phyloP scores from a whole-genome alignment of 73 alveolate genomes.

The Effrenium voratum region DNA sequence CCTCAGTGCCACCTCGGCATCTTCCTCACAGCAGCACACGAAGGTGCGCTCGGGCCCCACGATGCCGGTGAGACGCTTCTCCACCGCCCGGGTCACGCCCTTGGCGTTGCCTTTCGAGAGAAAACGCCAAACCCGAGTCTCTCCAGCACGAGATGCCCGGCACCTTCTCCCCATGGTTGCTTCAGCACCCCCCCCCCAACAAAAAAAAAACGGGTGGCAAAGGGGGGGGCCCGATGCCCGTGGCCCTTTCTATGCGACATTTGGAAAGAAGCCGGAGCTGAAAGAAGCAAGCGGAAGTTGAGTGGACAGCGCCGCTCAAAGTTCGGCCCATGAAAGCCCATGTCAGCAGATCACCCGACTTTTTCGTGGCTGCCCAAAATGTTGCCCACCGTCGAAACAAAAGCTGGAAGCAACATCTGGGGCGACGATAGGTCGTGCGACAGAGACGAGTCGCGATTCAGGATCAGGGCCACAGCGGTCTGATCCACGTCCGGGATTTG shows the following conservation, averaged over 20 bases:
- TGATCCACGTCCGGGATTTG: neutral
- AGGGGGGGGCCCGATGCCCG: neutral
- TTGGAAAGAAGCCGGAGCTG: neutral
- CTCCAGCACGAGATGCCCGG: neutral
- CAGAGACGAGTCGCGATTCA: conserved; percentile 60
- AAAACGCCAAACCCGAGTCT: neutral
- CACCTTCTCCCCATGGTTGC: neutral
- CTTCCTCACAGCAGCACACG: conserved; percentile 87
- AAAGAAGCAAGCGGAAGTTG: neutral
- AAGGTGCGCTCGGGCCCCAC: conserved; percentile 80
- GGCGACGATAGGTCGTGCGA: too few relatives aligned
- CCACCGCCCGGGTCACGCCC: conserved; percentile 77
- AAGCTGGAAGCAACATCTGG: too few relatives aligned
- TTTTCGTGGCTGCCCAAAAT: neutral
- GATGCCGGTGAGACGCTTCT: conserved; percentile 69
- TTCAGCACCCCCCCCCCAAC: neutral
- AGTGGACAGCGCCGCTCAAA: neutral
- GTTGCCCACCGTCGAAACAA: too few relatives aligned
- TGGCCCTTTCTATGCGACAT: neutral
- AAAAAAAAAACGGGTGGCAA: neutral
- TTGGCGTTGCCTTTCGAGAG: conserved; percentile 87
- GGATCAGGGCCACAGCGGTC: conserved; percentile 66
- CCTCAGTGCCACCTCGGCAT: conserved; percentile 69
- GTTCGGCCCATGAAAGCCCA: neutral
- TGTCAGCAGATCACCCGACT: neutral